These are phyloP conservation scores for Metschnikowia cerradonensis DNA, from an alignment of 805 yeast species.

Conservation along the genomic window DNA sequence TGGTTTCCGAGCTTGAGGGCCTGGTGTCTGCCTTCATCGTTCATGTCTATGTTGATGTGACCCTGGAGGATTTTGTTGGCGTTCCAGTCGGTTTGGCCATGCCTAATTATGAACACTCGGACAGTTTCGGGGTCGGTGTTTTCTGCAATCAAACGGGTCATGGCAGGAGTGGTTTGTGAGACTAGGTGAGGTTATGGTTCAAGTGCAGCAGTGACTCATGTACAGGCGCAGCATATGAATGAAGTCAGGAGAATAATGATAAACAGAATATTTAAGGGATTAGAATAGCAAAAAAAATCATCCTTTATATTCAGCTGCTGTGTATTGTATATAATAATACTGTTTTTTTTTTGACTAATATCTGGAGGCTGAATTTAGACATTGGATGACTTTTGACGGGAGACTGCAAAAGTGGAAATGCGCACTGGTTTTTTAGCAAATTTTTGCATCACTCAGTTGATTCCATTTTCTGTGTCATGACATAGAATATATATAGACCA, in stretches of 20 bases:
- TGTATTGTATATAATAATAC: too few species aligned
- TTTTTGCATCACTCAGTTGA: too few species aligned
- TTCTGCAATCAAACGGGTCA: slow-evolving; percentile 20
- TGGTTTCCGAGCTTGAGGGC: slow-evolving; percentile 51
- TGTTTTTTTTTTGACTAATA: too few species aligned
- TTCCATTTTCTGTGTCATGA: too few species aligned
- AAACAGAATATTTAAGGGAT: background rate
- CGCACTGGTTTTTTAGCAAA: too few species aligned
- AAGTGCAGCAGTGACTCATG: background rate
- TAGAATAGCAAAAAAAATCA: background rate
- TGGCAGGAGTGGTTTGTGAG: slow-evolving; percentile 1
- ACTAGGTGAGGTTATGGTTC: background rate
- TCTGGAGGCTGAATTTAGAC: too few species aligned
- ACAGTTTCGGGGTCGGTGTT: slow-evolving; percentile 36
- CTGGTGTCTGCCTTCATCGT: slow-evolving; percentile 58
- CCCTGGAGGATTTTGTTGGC: slow-evolving; percentile 71
- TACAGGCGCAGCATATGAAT: background rate
- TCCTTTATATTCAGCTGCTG: too few species aligned
- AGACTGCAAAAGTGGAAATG: background rate
- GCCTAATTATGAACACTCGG: slow-evolving; percentile 65
- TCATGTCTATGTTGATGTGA: slow-evolving; percentile 63
- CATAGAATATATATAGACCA: too few species aligned
- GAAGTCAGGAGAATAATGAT: background rate
- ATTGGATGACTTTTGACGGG: background rate
- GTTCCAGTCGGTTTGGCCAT: slow-evolving; percentile 81